A percentile compares a stretch with the other conserved stretches of the same genome.
These are phyloP conservation scores for Gnomoniopsis sp. DNA, from an alignment of 2,329 filamentous ascomycete genomes.

Conservation along the genomic window DNA sequence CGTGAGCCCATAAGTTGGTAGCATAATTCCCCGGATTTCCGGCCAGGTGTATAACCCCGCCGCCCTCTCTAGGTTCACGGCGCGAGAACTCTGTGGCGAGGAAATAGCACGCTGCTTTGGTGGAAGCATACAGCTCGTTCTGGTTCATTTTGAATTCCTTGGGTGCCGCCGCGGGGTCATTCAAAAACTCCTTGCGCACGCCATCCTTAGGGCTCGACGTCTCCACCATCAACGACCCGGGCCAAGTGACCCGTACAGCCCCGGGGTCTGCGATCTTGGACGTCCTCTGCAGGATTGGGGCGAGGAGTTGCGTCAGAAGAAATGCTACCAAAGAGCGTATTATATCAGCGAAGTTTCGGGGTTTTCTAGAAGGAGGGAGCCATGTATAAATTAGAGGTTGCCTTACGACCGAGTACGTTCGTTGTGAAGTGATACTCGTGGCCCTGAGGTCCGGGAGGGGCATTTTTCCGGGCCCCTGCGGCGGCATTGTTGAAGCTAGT, in stretches of 20 bases:
- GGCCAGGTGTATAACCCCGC: conserved; percentile 11
- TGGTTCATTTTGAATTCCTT: conserved; percentile 9
- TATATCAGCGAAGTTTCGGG: background rate
- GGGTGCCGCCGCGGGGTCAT: background rate
- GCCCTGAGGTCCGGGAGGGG: conserved; percentile 18
- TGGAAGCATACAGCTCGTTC: conserved; percentile 20
- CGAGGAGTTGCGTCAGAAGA: conserved; percentile 20
- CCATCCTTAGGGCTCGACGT: conserved; percentile 19
- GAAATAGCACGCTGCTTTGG: conserved; percentile 24
- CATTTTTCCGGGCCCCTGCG: conserved; percentile 20
- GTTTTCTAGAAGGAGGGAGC: background rate
- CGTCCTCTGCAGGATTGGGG: conserved; percentile 19
- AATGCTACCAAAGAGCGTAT: background rate
- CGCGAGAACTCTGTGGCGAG: conserved; percentile 23
- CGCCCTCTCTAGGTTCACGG: conserved; percentile 10
- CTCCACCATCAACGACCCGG: conserved; percentile 22
- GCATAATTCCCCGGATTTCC: conserved; percentile 8
- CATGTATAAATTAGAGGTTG: no score
- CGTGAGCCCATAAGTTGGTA: conserved; percentile 1
- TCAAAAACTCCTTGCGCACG: conserved; percentile 18
- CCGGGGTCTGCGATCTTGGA: conserved; percentile 15
- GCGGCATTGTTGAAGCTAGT: conserved; percentile 23
- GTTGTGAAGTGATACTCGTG: conserved; percentile 23
- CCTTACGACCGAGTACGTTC: conserved; percentile 18
- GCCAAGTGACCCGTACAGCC: conserved; percentile 21